A percentile compares a stretch with the other conserved stretches of the same genome.
These are phyloP conservation scores for Coemansia sp. DNA, from an alignment of 192 early-diverging fungal genomes.

Conservation along the genomic window DNA sequence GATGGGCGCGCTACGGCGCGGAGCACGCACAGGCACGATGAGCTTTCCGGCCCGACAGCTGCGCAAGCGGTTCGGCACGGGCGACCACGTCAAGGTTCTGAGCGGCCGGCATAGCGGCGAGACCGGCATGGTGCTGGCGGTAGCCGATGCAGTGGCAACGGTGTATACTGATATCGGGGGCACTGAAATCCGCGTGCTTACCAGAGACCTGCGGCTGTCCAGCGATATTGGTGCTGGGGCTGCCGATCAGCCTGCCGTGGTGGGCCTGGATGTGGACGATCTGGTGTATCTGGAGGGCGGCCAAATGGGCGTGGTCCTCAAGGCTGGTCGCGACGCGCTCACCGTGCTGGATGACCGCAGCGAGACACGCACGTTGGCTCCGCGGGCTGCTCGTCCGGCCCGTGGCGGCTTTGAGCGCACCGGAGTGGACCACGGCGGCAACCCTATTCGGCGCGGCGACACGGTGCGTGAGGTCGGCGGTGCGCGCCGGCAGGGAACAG, in stretches of 20 bases:
- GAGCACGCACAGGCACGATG: conserved; percentile 30
- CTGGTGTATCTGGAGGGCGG: conserved; percentile 75
- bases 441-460: conserved; percentile 63
- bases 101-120: conserved; percentile 80
- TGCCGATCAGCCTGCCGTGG: conserved; percentile 35
- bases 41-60: conserved; percentile 67
- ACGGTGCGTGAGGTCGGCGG: conserved; percentile 68
- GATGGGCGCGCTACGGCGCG: conserved; percentile 55
- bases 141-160: conserved; percentile 79
- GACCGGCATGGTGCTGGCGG: conserved; percentile 83
- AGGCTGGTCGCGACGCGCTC: conserved; percentile 71
- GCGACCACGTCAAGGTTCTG: conserved; percentile 93
- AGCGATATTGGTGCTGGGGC: conserved; percentile 65
- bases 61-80: conserved; percentile 83
- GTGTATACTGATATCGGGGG: conserved; percentile 69
- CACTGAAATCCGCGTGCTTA: conserved; percentile 80
- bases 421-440: conserved; percentile 57
- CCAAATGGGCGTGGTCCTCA: conserved; percentile 78
- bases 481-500: conserved; percentile 63
- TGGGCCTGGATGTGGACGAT: conserved; percentile 84
- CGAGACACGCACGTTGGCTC: conserved; percentile 60
- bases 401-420: conserved; percentile 54
- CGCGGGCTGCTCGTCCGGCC: conserved; percentile 70
- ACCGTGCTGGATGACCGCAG: conserved; percentile 78
- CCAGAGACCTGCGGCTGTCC: conserved; percentile 80